Evolutionary conservation across 345 rosid genomes (phyloP).

Genomic region (Lepidium didymum): DNA sequence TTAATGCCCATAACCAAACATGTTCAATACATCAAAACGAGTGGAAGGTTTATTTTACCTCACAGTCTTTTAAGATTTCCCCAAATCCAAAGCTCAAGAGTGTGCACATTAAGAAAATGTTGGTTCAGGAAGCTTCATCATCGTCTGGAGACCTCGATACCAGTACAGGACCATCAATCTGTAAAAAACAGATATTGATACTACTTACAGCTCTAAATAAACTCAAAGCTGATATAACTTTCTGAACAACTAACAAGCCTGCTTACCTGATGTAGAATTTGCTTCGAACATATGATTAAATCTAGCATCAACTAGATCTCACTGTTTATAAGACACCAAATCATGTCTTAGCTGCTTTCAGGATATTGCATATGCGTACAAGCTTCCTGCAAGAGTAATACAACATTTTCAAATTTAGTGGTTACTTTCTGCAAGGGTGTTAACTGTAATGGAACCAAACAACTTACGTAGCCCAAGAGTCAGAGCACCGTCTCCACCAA

Average conservation of each 20-base stretch:
- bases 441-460: constrained; percentile 3
- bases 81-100: neutral
- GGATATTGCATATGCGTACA: constrained; percentile 51
- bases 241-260: neutral
- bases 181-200: neutral
- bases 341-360: constrained; percentile 33
- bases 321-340: neutral
- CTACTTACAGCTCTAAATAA: neutral
- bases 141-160: neutral
- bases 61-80: neutral
- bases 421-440: neutral
- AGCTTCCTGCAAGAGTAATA: constrained; percentile 41
- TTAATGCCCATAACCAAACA: no score
- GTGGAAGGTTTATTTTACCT: no score
- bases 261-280: neutral
- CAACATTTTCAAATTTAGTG: neutral
- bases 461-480: constrained; percentile 67
- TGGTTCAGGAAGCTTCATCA: neutral
- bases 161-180: neutral
- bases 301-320: constrained; percentile 27
- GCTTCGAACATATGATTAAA: neutral
- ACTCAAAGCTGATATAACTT: neutral
- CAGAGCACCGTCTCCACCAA: constrained; percentile 47
- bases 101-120: neutral
- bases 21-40: no score